Base-by-base conservation (phyloP, 2,329 filamentous ascomycete species). In the Aspergillus amoenus region DNA sequence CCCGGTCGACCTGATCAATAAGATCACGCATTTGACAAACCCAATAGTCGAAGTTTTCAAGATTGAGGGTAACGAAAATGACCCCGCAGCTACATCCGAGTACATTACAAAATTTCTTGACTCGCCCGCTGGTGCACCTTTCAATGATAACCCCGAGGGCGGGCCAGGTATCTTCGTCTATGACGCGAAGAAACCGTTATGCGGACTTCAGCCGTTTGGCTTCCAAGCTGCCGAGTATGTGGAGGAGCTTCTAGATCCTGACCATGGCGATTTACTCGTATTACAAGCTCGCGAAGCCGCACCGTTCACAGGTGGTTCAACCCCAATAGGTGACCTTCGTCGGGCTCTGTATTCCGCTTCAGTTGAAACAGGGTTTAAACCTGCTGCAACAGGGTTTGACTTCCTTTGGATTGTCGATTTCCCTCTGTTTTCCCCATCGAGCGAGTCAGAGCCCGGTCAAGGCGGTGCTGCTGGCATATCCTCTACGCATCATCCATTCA, bases 401-500 rank as follows among this genome's bases (percentile, higher is more conserved):
- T 93, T 93, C 73, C 82, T 89, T 55, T 99, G 94, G 94, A 84
- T 99, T 12, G 88, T 84, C 1, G 86, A 93, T 58, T 99, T 99
- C 70, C 94, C 94, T 12, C 85, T 99, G 66, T 99, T 99, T 77
- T 92, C 91, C 1, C 90, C 88, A 0, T 77, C 77, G 9, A 83
- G 82, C 52, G 85, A 82, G 51, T 79, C 82, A 12, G 78, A 89
- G 46, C 89, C 90, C 0, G 91, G 91, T 2, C 93, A 97, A 76
- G 91, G 90, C 52, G 92, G 92, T 17, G 74, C 80, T 1, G 86
- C 92, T 0, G 92, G 93, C 4, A 86, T 97, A 66, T 86, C 88
- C 9, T 88, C 93, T 1, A 96, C 93, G 0, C 94, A 99, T 69
- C 94, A 99, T 71, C 94, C 94, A 0, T 99, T 99, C 75, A 99